Base-by-base conservation (phyloP, 495 filamentous ascomycete species). In the Lasiosphaeria miniovina region DNA sequence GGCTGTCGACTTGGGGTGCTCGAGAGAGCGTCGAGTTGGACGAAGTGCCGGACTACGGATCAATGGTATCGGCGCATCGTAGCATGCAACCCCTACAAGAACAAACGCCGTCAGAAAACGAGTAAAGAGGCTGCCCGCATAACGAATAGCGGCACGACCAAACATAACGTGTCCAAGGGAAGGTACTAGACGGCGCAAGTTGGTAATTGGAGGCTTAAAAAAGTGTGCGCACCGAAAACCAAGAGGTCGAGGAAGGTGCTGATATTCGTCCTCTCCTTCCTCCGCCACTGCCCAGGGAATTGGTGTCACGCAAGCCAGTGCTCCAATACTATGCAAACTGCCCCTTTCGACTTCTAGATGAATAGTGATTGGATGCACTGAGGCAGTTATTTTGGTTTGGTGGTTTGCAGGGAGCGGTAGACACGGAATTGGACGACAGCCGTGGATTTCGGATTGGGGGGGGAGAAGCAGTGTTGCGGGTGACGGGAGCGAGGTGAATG, bases 51-150 rank as follows among this genome's bases (percentile, higher is more conserved):
- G 45, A 49, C 46, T 46, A 45, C 41, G 53, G 61, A 55, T 60
- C 58, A 60, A 33, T 49, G 45, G 49, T 55, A 36, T 60, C 41
- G 52, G 58, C 52, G 51, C 58, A 60, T 60, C 58, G 58, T 60
- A 54, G 43, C 40, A 24, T 46, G 61, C 17, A 36, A 12, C 43
- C 43, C 8, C 43, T 46, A 5, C 12, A 14, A 14, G 7, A 5
- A n/a, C 12, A 46, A 46, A 11, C 17, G 34, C 15, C 40, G 11
- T 38, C 34, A 15, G 34, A 31, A 54, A 11, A 38, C 31, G 35
- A 5, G 36, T 14, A 0, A 14, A 14, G 38, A 46, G 43, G 2
- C 15, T 46, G 43, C 8, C 43, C 4, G 43, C 12, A 3, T 6
- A 4, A 14, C 7, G 5, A 14, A n/a, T 5, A 46, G 11, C 12